A percentile compares a stretch with the other conserved stretches of the same genome.
phyloP scores from a whole-genome alignment of 2,329 filamentous ascomycete species.

The Neofusicoccum parvum region DNA sequence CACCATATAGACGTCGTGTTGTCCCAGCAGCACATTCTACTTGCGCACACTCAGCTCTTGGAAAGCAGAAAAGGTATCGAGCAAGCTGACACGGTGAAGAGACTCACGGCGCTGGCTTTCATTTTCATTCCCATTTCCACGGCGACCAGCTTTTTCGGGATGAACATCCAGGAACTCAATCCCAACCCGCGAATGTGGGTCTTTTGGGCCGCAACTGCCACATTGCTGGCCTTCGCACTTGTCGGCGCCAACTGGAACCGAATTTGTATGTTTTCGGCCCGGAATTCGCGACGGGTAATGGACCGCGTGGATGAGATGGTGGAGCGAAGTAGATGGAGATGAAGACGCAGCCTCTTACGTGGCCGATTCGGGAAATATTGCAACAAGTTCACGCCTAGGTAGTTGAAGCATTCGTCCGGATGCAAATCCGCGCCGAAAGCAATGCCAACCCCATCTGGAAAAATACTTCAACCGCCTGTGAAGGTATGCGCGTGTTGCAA shows the following conservation, averaged over 20 bases:
- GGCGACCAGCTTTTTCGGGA: slow-evolving; percentile 26
- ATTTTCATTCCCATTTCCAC: slow-evolving; percentile 29
- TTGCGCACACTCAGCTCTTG: not conserved
- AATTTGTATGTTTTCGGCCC: not conserved
- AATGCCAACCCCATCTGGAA: too few species aligned
- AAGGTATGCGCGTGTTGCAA: too few species aligned
- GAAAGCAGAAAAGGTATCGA: slow-evolving; percentile 26
- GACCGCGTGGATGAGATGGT: not conserved
- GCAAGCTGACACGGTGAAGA: slow-evolving; percentile 26
- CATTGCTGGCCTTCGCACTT: not conserved
- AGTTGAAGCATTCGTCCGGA: too few species aligned
- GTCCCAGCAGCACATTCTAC: not conserved
- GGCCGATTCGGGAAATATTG: too few species aligned
- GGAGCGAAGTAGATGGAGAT: not conserved
- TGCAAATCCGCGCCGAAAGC: too few species aligned
- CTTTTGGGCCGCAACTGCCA: not conserved
- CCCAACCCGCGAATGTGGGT: not conserved
- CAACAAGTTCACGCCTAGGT: too few species aligned
- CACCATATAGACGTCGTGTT: not conserved
- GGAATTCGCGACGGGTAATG: not conserved
- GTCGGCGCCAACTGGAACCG: not conserved
- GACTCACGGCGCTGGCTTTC: slow-evolving; percentile 29
- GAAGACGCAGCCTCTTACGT: not conserved
- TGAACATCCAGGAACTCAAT: slow-evolving; percentile 26
- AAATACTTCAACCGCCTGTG: too few species aligned